phyloP scores from a whole-genome alignment of 2,329 filamentous ascomycete genomes.

The Metarhizium album region DNA sequence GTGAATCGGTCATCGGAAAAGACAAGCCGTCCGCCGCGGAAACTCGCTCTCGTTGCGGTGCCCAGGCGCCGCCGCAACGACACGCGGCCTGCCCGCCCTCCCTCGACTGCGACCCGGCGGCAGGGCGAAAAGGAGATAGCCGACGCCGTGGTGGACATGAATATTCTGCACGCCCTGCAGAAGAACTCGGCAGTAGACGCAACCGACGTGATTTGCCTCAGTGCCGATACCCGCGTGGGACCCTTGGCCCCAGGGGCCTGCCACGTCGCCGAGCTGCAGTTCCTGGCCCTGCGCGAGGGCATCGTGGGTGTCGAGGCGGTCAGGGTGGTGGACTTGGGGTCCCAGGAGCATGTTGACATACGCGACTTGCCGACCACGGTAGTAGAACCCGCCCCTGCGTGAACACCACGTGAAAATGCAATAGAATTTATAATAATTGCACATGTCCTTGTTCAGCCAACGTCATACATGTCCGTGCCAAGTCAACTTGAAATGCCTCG shows the following conservation, averaged over 20 bases:
- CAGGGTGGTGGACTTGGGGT: conserved; percentile 60
- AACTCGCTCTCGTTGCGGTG: conserved; percentile 59
- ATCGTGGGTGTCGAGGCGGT: conserved; percentile 62
- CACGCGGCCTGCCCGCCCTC: conserved; percentile 38
- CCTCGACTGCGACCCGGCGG: conserved; percentile 34
- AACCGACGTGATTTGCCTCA: conserved; percentile 63
- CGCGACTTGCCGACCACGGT: conserved; percentile 62
- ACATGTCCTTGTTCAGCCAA: not conserved
- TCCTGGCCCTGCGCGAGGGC: conserved; percentile 56
- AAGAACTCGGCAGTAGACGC: conserved; percentile 51
- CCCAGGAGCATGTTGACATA: conserved; percentile 68
- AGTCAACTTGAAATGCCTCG: not conserved
- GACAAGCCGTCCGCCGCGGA: conserved; percentile 39
- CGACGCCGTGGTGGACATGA: conserved; percentile 61
- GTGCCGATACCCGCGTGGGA: conserved; percentile 62
- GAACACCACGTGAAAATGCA: not conserved
- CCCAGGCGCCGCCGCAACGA: conserved; percentile 53
- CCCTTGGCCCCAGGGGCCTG: conserved; percentile 62
- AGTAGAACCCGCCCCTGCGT: conserved; percentile 28
- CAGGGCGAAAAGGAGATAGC: conserved; percentile 35
- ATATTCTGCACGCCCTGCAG: conserved; percentile 60
- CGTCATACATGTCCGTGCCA: not conserved
- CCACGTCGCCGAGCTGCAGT: conserved; percentile 62
- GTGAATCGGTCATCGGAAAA: conserved; percentile 54
- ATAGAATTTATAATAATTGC: not conserved